Conservation (phyloP, 768 basidiomycete species). For the Ramaria sp. region DNA sequence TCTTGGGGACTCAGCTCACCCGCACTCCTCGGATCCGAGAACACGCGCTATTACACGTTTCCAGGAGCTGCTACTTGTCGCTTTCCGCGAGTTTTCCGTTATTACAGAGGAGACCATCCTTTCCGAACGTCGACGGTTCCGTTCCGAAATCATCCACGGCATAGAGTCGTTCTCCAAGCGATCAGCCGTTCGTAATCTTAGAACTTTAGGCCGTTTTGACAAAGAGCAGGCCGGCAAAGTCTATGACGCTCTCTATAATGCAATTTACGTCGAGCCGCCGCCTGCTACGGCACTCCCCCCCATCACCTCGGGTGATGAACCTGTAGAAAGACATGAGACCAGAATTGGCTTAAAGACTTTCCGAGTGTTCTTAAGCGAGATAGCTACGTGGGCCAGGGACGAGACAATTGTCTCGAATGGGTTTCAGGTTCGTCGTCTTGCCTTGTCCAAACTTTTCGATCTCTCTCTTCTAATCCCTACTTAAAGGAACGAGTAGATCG, state of each 20-base stretch:
- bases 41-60: slow-evolving; percentile 92
- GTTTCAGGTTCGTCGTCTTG: slow-evolving; percentile 49
- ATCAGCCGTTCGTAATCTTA: slow-evolving; percentile 79
- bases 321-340: slow-evolving; percentile 66
- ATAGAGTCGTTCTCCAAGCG: slow-evolving; percentile 94
- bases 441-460: background rate
- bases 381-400: slow-evolving; percentile 91
- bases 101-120: slow-evolving; percentile 94
- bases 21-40: slow-evolving; percentile 76
- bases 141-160: slow-evolving; percentile 81
- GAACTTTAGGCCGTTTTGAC: slow-evolving; percentile 63
- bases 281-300: slow-evolving; percentile 38
- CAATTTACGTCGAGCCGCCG: slow-evolving; percentile 61
- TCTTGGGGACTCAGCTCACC: slow-evolving; percentile 90
- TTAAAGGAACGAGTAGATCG: slow-evolving; percentile 76
- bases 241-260: slow-evolving; percentile 87
- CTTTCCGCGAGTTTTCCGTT: slow-evolving; percentile 94
- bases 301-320: slow-evolving; percentile 39
- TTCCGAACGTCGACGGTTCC: slow-evolving; percentile 73
- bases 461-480: slow-evolving; percentile 5
- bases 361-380: slow-evolving; percentile 79
- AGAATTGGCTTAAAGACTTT: slow-evolving; percentile 81
- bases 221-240: slow-evolving; percentile 83
- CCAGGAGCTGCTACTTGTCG: slow-evolving; percentile 92
- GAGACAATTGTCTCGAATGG: slow-evolving; percentile 90